phyloP scores from a whole-genome alignment of 257 asterid species.

The Fraxinus excelsior region DNA sequence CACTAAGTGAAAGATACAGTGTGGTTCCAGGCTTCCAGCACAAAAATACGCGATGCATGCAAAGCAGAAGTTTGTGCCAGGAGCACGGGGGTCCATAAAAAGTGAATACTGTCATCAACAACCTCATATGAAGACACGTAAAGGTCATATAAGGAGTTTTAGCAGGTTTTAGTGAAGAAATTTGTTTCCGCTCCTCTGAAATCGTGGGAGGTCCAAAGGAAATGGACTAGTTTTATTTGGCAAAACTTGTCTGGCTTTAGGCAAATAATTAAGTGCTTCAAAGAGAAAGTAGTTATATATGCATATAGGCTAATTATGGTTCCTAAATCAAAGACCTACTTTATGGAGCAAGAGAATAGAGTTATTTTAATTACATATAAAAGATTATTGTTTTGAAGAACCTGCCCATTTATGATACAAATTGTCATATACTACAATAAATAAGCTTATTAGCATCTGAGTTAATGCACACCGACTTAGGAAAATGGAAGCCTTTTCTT shows the following conservation, averaged over 20 bases:
- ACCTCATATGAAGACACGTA: background rate
- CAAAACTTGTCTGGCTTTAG: background rate
- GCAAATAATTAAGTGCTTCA: background rate
- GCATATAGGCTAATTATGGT: background rate
- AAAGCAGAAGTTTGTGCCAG: background rate
- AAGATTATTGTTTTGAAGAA: background rate
- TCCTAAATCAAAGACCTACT: background rate
- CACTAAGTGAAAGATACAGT: background rate
- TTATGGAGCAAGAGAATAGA: background rate
- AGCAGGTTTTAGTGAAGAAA: background rate
- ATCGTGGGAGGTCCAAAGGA: background rate
- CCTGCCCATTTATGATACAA: background rate
- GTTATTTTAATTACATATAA: background rate
- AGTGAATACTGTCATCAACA: background rate
- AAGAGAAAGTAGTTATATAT: background rate
- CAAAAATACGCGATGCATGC: background rate
- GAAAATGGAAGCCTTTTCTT: background rate
- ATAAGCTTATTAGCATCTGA: background rate
- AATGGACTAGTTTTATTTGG: background rate
- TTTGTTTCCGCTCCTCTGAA: background rate
- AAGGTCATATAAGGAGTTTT: background rate
- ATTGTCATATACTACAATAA: background rate
- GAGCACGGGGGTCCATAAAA: background rate
- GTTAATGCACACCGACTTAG: background rate
- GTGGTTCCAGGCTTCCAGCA: background rate